Evolutionary conservation across 257 asterid genomes (phyloP).

Genomic region (Euphrasia confusa): DNA sequence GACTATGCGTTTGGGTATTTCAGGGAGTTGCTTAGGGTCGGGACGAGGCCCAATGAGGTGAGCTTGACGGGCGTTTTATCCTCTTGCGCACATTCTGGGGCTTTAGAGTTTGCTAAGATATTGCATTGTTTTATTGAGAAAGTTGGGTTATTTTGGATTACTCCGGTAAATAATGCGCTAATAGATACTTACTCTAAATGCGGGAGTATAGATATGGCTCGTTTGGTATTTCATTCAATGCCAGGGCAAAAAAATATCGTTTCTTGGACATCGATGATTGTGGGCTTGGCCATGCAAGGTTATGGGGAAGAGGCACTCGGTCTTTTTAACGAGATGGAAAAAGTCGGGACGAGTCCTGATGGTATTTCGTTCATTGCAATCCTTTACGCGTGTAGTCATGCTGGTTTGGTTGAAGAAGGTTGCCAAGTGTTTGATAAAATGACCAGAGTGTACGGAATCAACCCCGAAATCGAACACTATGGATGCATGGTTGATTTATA

Average conservation of each 20-base stretch:
- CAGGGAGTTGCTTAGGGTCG: conserved; percentile 44
- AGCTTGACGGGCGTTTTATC: conserved; percentile 76
- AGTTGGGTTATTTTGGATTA: conserved; percentile 56
- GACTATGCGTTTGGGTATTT: conserved; percentile 51
- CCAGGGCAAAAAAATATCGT: conserved; percentile 51
- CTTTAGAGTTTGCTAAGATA: conserved; percentile 49
- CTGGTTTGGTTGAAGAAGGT: conserved; percentile 71
- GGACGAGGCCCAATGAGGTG: conserved; percentile 64
- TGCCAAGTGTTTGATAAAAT: conserved; percentile 47
- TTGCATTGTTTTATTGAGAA: conserved; percentile 67
- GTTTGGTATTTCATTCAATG: conserved; percentile 55
- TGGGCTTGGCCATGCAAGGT: conserved; percentile 82
- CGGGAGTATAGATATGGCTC: conserved; percentile 70
- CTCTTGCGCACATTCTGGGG: conserved; percentile 78
- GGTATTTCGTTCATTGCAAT: conserved; percentile 49
- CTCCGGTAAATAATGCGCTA: conserved; percentile 70
- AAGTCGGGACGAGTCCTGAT: conserved; percentile 57
- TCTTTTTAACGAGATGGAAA: conserved; percentile 62
- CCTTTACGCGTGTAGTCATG: conserved; percentile 84
- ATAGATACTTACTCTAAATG: conserved; percentile 72
- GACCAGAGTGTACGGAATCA: conserved; percentile 44
- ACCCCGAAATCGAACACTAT: conserved; percentile 69
- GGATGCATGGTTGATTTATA: conserved; percentile 96
- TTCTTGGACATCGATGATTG: conserved; percentile 78
- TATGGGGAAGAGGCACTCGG: conserved; percentile 58